Evolutionary conservation across 768 basidiomycete species (phyloP).

Genomic region (Termitomyces titanicus): DNA sequence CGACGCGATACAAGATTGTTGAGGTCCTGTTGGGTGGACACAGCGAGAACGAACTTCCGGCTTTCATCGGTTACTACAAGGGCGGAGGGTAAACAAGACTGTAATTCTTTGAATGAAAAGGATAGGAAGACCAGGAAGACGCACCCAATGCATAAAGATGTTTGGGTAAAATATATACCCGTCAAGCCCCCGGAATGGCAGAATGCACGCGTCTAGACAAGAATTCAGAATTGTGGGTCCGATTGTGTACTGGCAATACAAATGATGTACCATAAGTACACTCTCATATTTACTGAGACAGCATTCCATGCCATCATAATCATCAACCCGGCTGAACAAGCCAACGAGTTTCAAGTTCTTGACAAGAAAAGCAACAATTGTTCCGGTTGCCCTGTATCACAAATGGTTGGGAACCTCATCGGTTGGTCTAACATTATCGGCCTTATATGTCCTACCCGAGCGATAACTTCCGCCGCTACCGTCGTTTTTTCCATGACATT

Average conservation of each 20-base stretch:
- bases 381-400: slow-evolving; percentile 57
- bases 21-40: slow-evolving; percentile 76
- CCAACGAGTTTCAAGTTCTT: slow-evolving; percentile 54
- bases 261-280: no score
- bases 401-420: slow-evolving; percentile 51
- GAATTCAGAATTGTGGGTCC: no score
- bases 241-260: no score
- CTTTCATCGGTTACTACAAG: slow-evolving; percentile 75
- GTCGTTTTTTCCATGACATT: slow-evolving; percentile 45
- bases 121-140: slow-evolving; percentile 12
- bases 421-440: slow-evolving; percentile 55
- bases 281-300: no score
- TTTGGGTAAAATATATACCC: no score
- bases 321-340: slow-evolving; percentile 45
- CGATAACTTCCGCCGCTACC: slow-evolving; percentile 49
- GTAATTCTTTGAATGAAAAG: no score
- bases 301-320: slow-evolving; percentile 54
- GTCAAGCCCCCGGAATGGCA: no score
- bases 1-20: slow-evolving; percentile 56
- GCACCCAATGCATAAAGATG: slow-evolving; percentile 78
- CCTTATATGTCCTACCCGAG: slow-evolving; percentile 44
- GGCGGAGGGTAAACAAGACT: neutral
- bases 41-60: slow-evolving; percentile 80
- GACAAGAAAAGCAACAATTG: slow-evolving; percentile 65
- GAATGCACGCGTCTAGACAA: no score